Evolutionary conservation across 2,329 filamentous ascomycete genomes (phyloP), one percentile per base, ranked within the genome.

Genomic region (Coniochaeta sp.): DNA sequence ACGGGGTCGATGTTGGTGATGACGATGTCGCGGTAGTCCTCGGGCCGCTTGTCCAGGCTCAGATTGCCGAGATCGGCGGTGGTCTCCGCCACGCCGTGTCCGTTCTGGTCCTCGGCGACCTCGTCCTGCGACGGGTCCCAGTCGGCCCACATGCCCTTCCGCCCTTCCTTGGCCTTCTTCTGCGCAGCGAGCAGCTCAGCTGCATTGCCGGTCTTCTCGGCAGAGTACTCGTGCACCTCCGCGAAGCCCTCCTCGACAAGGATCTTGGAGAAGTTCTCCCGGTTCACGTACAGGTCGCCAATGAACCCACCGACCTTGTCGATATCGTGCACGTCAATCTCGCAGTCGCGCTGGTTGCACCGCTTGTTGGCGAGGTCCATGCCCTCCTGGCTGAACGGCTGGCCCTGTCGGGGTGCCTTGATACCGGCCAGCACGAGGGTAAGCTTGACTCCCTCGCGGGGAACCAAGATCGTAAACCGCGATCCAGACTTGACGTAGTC

Each of bases 221-320:
- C 95, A 26, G 93, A 97, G 78, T 96, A 98, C 60, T 89, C 87
- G 73, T 98, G 93, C 17, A 99, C 93, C 22, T 89, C 89, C 17
- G 95, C 93, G 33, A 97, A 82, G 63, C 95, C 95, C 76, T 99
- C 95, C 74, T 98, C 95, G 1, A 99, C 86, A 1, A 99, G 83
- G 1, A 91, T 75, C 80, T 96, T 97, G 69, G 93, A 91, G 71
- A 99, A 96, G 78, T 90, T 98, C 76, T 98, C 93, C 59, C 93
- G 90, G 79, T 92, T 93, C 73, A 99, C 85, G 74, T 92, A 97
- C 26, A 99, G 81, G 16, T 91, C 90, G 60, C 95, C 95, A 67
- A 99, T 98, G 79, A 99, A 99, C 40, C 95, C 95, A 68, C 95
- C 95, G 28, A 95, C 88, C 81, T 97, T 98, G 81, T 99, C 95